Base-by-base conservation (phyloP, 192 early-diverging fungal genomes). In the Backusella liffmaniae region DNA sequence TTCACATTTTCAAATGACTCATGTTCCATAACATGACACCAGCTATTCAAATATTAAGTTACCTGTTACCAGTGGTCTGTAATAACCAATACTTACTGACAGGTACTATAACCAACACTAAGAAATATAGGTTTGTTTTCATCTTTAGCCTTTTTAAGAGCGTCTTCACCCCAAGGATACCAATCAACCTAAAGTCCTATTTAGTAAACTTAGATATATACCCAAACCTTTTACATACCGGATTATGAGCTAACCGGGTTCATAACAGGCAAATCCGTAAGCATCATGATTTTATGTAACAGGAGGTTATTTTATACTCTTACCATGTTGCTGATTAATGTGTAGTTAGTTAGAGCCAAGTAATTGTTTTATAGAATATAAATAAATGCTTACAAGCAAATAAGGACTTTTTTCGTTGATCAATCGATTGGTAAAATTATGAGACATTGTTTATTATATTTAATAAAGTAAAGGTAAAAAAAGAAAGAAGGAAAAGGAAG, bases 1-100 rank as follows among this genome's bases (percentile, higher is more conserved):
- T 67, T 72, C 49, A 83, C 79, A 73, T 84, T 86, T 68, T 92
- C 86, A 70, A 92, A 92, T 8, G 86, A 89, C 76, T 92, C 90
- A 67, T 89, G 83, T 51, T 86, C 85, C 90, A 92, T 92, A 7
- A 90, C 90, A 82, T 91, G 90, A 79, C 88, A 89, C 88, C 86
- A 87, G 62, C 82, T 82, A 62, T 44, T 29, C 4, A 4, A 46
- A 67, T 35, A 36, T 2, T 32, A 35, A 18, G 66, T 34, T 9
- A 67, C 5, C 16, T 36, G 7, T 36, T 36, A n/a, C 5, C 15
- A 9, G 2, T 67, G 2, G 7, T 32, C n/a, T 15, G 8, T 36
- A 26, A 67, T 5, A 13, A 67, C 56, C 16, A 66, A 42, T 41
- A 81, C 76, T 74, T 79, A 85, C 81, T 91, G 89, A 77, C 89